phyloP scores from a whole-genome alignment of 2,329 filamentous ascomycete genomes.

The Verruconis gallopava region DNA sequence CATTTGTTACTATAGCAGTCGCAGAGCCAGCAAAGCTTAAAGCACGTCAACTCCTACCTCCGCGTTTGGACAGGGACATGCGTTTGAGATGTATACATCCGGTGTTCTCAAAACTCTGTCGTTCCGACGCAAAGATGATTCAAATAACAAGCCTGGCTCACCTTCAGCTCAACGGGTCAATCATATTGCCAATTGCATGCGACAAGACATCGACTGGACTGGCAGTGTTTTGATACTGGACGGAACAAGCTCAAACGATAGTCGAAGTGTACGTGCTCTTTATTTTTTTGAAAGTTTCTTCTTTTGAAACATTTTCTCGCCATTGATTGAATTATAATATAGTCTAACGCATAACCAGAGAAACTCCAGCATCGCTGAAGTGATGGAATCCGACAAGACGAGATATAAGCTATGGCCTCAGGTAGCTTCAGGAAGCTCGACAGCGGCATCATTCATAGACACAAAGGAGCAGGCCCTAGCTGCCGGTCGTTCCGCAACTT shows the following conservation, averaged over 20 bases:
- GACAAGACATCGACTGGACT: constrained; percentile 20
- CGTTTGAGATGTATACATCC: constrained; percentile 9
- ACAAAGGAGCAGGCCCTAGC: constrained; percentile 22
- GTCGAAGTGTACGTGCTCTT: neutral
- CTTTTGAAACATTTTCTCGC: no score
- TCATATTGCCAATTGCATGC: constrained; percentile 32
- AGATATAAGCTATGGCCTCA: constrained; percentile 9
- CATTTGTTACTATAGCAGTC: constrained; percentile 6
- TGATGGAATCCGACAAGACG: neutral
- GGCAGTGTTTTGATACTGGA: constrained; percentile 24
- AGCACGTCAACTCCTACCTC: constrained; percentile 5
- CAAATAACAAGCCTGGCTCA: constrained; percentile 1
- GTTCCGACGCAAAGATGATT: neutral
- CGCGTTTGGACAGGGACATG: neutral
- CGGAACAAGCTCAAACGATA: constrained; percentile 17
- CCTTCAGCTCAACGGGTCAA: constrained; percentile 17
- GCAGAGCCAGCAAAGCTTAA: constrained; percentile 6
- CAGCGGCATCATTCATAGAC: neutral
- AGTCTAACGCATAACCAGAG: no score
- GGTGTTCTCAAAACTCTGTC: neutral
- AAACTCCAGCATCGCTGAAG: no score
- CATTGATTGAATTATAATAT: no score
- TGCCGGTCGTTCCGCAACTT: constrained; percentile 25
- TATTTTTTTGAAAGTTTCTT: neutral
- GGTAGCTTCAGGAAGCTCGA: constrained; percentile 1